phyloP scores from a whole-genome alignment of 345 rosid species.

The Boechera stricta region DNA sequence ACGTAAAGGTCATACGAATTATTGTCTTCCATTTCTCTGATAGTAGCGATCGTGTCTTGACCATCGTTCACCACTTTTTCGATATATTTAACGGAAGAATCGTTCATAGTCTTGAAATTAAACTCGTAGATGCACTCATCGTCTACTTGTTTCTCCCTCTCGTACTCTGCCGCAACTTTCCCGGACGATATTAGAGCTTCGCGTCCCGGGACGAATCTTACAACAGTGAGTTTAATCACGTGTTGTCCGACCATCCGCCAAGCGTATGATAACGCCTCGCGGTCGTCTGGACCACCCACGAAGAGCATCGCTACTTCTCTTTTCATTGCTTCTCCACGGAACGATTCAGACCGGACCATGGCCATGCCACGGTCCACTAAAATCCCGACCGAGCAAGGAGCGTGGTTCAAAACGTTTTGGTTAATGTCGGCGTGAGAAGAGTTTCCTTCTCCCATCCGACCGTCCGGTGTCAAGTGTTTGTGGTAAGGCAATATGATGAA shows the following conservation, averaged over 20 bases:
- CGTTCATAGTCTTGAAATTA: conserved; percentile 50
- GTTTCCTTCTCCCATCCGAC: conserved; percentile 52
- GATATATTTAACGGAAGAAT: conserved; percentile 40
- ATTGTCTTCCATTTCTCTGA: conserved; percentile 49
- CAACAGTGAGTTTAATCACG: conserved; percentile 52
- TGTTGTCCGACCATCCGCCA: conserved; percentile 76
- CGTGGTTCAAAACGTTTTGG: conserved; percentile 53
- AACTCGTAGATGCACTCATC: conserved; percentile 58
- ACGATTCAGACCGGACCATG: conserved; percentile 36
- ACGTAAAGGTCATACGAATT: conserved; percentile 54
- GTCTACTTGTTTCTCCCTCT: conserved; percentile 48
- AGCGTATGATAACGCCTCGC: conserved; percentile 64
- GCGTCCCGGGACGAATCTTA: conserved; percentile 48
- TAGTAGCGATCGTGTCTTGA: conserved; percentile 50
- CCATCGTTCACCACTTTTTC: conserved; percentile 56
- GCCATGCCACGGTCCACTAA: conserved; percentile 69
- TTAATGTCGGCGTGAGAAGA: conserved; percentile 53
- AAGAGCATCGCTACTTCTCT: conserved; percentile 48
- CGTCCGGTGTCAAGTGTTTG: conserved; percentile 44
- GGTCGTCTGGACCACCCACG: conserved; percentile 65
- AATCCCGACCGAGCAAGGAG: conserved; percentile 72
- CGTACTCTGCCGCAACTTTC: conserved; percentile 34
- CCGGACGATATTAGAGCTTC: conserved; percentile 40
- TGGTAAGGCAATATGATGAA: conserved; percentile 69
- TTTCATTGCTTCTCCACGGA: conserved; percentile 34